Evolutionary conservation across 2,329 filamentous ascomycete species (phyloP).

Genomic region (Ophiocordyceps robertsii): DNA sequence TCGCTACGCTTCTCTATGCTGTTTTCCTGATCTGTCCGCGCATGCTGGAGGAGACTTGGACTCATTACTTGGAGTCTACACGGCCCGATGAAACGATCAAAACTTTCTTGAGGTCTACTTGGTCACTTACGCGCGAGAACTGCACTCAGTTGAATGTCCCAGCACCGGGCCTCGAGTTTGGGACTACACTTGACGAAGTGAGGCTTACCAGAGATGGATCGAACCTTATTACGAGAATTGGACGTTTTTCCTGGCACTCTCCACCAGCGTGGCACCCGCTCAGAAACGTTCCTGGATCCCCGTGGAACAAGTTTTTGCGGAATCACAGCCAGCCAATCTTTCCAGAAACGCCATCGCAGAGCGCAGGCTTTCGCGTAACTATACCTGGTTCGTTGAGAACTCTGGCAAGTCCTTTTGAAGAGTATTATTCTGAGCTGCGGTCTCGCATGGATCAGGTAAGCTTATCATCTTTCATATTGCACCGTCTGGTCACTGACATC

Average conservation of each 20-base stretch:
- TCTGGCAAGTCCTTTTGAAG: not conserved
- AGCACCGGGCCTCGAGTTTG: constrained; percentile 8
- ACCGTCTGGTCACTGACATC: not conserved
- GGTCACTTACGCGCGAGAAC: constrained; percentile 6
- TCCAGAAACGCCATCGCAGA: not conserved
- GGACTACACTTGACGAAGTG: constrained; percentile 8
- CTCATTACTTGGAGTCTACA: not conserved
- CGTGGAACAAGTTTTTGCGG: constrained; percentile 12
- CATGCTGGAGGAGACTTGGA: constrained; percentile 4
- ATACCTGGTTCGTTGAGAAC: constrained; percentile 1
- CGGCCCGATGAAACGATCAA: constrained; percentile 3
- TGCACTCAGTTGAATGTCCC: not conserved
- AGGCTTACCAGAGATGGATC: constrained; percentile 7
- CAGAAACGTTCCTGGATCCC: constrained; percentile 7
- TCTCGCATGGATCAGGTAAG: not conserved
- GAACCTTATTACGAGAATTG: constrained; percentile 6
- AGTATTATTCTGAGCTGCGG: constrained; percentile 1
- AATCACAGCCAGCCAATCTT: constrained; percentile 6
- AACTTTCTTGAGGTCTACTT: constrained; percentile 6
- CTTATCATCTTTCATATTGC: not conserved
- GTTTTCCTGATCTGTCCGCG: constrained; percentile 7
- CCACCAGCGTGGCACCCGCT: constrained; percentile 9
- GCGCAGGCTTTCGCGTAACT: not conserved
- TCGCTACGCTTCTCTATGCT: constrained; percentile 9
- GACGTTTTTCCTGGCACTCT: constrained; percentile 3